Percentiles rank a stretch among this genome's conserved stretches.
Evolutionary conservation across 306 rosid species (phyloP).

Genomic region (Cyclanthera cordifolia): DNA sequence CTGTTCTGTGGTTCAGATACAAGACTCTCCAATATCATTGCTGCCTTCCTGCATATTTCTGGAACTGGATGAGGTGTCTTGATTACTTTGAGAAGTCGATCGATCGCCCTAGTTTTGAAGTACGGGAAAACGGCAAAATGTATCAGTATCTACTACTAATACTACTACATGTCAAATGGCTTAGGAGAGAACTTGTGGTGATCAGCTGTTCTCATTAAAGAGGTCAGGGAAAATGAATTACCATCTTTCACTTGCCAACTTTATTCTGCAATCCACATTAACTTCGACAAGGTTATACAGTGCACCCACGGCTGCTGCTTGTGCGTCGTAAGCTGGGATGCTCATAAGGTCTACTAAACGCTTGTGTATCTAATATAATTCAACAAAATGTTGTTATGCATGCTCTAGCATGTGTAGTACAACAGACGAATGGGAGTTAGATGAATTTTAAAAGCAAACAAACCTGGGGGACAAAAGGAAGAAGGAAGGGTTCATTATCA

Average conservation of each 20-base stretch:
- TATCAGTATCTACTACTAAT: not conserved
- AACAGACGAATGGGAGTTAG: not conserved
- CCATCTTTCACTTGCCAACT: conserved; percentile 96
- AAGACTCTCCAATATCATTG: conserved; percentile 85
- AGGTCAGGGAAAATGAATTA: conserved; percentile 14
- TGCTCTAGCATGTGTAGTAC: not conserved
- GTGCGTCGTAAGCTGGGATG: conserved; percentile 77
- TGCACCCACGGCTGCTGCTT: conserved; percentile 93
- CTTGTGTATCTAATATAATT: conserved; percentile 63
- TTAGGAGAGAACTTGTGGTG: not conserved
- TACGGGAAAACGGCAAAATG: not conserved
- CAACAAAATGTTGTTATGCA: conserved; percentile 14
- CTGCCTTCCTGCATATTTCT: conserved; percentile 89
- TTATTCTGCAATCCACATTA: conserved; percentile 91
- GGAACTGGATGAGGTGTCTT: conserved; percentile 82
- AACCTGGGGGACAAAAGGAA: conserved; percentile 81
- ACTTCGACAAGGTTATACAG: conserved; percentile 97
- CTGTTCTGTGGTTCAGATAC: conserved; percentile 95
- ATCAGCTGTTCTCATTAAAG: not conserved
- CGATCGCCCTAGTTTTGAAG: conserved; percentile 64
- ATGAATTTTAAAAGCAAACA: conserved; percentile 3
- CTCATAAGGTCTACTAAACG: conserved; percentile 82
- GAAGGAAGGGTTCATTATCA: conserved; percentile 82
- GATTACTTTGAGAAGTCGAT: conserved; percentile 73
- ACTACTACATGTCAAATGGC: not conserved